Evolutionary conservation across 2,329 filamentous ascomycete species (phyloP), one percentile per base, ranked within the genome.

Genomic region (Penicillium fuscoglaucum): DNA sequence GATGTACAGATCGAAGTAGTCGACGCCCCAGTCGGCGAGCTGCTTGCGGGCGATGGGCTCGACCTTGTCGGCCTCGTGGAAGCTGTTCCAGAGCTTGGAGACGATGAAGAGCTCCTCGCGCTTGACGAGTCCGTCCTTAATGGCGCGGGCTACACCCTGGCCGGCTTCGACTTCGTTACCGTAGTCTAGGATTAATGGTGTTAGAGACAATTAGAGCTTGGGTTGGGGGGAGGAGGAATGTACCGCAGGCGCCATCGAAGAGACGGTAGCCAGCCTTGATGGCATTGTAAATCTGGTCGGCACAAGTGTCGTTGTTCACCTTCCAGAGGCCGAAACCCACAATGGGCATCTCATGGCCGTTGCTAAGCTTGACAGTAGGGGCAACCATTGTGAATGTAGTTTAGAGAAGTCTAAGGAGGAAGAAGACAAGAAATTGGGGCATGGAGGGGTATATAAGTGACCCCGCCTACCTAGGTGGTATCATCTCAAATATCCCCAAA

Each of bases 81-180:
- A 96, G 66, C 87, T 88, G 81, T 93, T 92, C 91, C 92, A 96
- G 58, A 96, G 88, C 83, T 96, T 96, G 77, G 89, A 91, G 64
- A 93, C 90, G 72, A 96, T 87, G 85, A 96, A 96, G 73, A 96
- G 89, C 26, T 96, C 91, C 77, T 90, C 86, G 60, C 90, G 88
- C 81, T 88, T 91, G 67, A 93, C 90, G 58, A 93, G 76, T 44
- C 90, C 89, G 10, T 95, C 90, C 72, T 88, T 84, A 78, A 95
- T 91, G 70, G 90, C 90, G 66, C 89, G 88, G 59, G 87, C 85
- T 47, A 93, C 83, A 69, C 90, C 90, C 73, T 92, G 79, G 59
- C 90, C 90, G 64, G 84, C 86, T 76, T 92, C 89, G 67, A 85
- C 85, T 77, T 93, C 90, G 74, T 93, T 93, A 69, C 89, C 89